A percentile compares a stretch with the other conserved stretches of the same genome.
Evolutionary conservation across 257 asterid species (phyloP).

Genomic region (Salvia miltiorrhiza): DNA sequence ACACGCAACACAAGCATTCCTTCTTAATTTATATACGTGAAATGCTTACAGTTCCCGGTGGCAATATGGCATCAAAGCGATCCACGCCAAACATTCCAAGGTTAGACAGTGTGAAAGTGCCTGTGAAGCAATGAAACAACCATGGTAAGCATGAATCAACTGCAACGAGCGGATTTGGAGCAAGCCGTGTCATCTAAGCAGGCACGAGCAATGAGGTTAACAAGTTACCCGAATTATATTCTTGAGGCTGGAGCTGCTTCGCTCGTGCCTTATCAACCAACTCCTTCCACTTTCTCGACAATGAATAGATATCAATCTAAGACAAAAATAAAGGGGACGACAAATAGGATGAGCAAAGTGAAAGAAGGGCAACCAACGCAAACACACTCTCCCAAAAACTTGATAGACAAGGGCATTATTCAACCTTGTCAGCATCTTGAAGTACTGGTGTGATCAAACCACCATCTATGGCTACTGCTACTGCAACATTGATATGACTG

Average conservation of each 20-base stretch:
- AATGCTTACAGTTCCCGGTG: conserved; percentile 93
- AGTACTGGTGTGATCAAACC: conserved; percentile 98
- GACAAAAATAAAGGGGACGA: not conserved
- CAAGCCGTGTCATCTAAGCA: conserved; percentile 10
- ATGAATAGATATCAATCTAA: conserved; percentile 80
- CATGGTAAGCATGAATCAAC: conserved; percentile 12
- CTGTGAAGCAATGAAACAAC: conserved; percentile 37
- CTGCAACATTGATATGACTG: conserved; percentile 88
- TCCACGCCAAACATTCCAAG: conserved; percentile 99
- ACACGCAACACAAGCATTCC: not conserved
- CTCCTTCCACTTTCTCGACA: conserved; percentile 98
- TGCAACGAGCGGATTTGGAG: not conserved
- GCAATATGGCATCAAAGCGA: conserved; percentile 95
- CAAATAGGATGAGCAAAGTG: not conserved
- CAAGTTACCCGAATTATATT: conserved; percentile 71
- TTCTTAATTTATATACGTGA: not conserved
- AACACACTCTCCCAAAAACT: conserved; percentile 7
- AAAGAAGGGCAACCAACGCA: not conserved
- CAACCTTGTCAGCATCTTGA: conserved; percentile 95
- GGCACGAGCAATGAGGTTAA: not conserved
- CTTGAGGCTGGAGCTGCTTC: conserved; percentile 94
- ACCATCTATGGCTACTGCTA: conserved; percentile 96
- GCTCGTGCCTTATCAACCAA: conserved; percentile 92
- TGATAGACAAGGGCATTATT: not conserved
- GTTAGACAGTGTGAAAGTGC: conserved; percentile 92